phyloP scores from a whole-genome alignment of 2,329 filamentous ascomycete species.

The Fusarium pseudonygamai region DNA sequence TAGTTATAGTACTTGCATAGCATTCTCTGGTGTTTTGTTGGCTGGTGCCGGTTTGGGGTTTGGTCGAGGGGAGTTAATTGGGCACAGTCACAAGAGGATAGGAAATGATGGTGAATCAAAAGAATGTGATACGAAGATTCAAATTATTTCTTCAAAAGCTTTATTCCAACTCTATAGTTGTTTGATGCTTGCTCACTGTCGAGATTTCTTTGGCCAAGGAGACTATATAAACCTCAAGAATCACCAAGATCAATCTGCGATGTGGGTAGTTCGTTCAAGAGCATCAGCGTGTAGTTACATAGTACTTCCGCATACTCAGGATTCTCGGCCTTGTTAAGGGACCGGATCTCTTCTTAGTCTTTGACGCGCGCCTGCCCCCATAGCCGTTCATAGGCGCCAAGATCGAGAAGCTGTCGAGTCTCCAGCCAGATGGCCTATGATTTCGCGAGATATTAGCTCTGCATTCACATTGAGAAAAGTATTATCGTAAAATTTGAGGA shows the following conservation, averaged over 20 bases:
- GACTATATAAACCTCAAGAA: not conserved
- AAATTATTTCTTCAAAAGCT: accelerated
- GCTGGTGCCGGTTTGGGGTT: constrained; percentile 5
- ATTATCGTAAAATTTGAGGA: accelerated
- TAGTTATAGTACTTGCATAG: not conserved
- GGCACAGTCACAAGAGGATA: not conserved
- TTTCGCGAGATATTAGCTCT: too few species aligned
- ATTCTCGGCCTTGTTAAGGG: accelerated
- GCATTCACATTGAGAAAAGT: accelerated
- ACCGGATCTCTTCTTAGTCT: not conserved
- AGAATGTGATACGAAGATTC: accelerated
- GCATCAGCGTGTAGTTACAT: not conserved
- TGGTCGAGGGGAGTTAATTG: not conserved
- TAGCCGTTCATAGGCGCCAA: not conserved
- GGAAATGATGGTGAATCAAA: not conserved
- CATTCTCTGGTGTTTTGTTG: not conserved
- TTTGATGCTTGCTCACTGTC: not conserved
- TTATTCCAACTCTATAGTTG: not conserved
- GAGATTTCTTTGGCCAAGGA: accelerated
- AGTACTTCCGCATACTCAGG: accelerated
- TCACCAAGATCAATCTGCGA: not conserved
- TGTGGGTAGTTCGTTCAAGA: not conserved
- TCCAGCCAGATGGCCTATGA: not conserved
- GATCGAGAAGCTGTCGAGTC: not conserved
- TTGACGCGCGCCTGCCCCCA: too few species aligned